Conservation (phyloP, 257 asterid species). For the Scutellaria barbata region DNA sequence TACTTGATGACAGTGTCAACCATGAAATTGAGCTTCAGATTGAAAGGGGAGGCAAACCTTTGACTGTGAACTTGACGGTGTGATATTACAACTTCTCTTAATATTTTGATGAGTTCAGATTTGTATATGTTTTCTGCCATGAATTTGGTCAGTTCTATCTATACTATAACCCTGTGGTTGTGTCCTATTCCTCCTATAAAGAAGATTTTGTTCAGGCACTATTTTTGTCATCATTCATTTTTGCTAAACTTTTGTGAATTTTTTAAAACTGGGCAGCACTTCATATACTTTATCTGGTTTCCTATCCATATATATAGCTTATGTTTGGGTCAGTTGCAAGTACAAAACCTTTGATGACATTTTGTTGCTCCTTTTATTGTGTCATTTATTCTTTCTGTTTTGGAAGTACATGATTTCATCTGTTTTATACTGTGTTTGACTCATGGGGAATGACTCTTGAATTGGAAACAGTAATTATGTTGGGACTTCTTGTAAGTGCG, state of each 20-base stretch:
- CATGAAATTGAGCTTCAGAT: conserved; percentile 79
- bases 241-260: conserved; percentile 1
- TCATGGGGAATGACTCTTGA: conserved; percentile 23
- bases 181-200: conserved; percentile 9
- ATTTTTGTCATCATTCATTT: conserved; percentile 23
- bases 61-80: conserved; percentile 75
- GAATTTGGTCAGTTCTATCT: conserved; percentile 1
- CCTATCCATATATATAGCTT: conserved; percentile 20
- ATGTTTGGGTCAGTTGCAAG: conserved; percentile 24
- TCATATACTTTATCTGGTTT: conserved; percentile 24
- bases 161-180: background rate
- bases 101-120: background rate
- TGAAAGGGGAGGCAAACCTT: conserved; percentile 95
- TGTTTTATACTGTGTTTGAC: conserved; percentile 14
- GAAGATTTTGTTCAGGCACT: conserved; percentile 17
- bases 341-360: conserved; percentile 20
- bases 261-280: conserved; percentile 21
- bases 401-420: background rate
- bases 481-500: conserved; percentile 11
- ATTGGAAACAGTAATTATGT: conserved; percentile 16
- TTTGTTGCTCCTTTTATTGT: conserved; percentile 27
- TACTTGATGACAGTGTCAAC: conserved; percentile 89
- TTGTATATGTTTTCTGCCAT: background rate
- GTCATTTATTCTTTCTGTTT: conserved; percentile 19
- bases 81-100: conserved; percentile 36